phyloP scores from a whole-genome alignment of 345 rosid species.

The Eutrema yunnanense region DNA sequence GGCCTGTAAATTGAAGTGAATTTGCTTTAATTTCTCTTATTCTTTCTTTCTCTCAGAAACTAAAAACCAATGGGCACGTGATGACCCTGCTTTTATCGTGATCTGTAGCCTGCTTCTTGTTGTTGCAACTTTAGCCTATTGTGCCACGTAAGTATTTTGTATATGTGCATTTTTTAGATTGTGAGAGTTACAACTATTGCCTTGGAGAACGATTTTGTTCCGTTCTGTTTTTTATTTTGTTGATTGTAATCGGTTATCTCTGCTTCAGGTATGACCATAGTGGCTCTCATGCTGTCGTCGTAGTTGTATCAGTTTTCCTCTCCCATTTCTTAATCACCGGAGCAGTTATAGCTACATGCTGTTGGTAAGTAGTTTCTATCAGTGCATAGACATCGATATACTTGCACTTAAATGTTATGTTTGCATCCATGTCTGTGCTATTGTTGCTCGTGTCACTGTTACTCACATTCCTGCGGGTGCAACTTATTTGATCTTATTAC shows the following conservation, averaged over 20 bases:
- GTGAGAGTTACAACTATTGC: background rate
- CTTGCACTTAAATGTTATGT: background rate
- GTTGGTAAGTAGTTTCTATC: slow-evolving; percentile 59
- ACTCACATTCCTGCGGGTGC: background rate
- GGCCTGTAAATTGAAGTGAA: background rate
- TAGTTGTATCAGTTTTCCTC: slow-evolving; percentile 69
- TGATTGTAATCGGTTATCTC: background rate
- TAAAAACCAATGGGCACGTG: slow-evolving; percentile 99
- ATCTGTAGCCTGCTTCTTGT: slow-evolving; percentile 83
- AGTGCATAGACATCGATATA: background rate
- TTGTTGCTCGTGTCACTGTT: background rate
- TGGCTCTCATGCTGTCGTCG: slow-evolving; percentile 68
- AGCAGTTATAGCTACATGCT: slow-evolving; percentile 68
- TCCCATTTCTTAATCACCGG: slow-evolving; percentile 80
- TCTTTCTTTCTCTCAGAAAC: slow-evolving; percentile 64
- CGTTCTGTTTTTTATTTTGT: background rate
- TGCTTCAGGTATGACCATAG: slow-evolving; percentile 90
- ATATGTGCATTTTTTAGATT: background rate
- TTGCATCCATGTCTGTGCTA: background rate
- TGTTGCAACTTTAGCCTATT: slow-evolving; percentile 79
- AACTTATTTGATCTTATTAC: background rate
- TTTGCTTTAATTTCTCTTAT: slow-evolving; percentile 2
- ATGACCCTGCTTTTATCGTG: slow-evolving; percentile 98
- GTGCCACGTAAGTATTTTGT: slow-evolving; percentile 82
- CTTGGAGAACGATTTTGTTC: background rate